A percentile compares a stretch with the other conserved stretches of the same genome.
These are phyloP conservation scores for Citrullus amarus DNA, from an alignment of 306 rosid species.

Conservation along the genomic window DNA sequence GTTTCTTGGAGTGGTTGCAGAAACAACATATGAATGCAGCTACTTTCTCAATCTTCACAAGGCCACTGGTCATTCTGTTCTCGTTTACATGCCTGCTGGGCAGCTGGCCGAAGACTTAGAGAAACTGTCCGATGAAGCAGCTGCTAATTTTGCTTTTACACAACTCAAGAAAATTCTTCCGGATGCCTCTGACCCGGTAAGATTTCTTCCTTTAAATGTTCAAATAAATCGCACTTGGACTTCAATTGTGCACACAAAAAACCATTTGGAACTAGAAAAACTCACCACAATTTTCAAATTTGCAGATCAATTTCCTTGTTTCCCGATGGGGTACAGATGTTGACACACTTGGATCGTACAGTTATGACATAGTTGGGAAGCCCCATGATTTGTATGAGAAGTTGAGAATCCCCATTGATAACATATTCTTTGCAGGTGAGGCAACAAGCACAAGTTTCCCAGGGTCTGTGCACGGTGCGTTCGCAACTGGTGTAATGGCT, in stretches of 20 bases:
- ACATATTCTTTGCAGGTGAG: conserved; percentile 96
- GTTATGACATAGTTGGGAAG: conserved; percentile 80
- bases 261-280: neutral
- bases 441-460: conserved; percentile 72
- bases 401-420: conserved; percentile 87
- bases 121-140: conserved; percentile 99
- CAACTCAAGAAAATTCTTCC: conserved; percentile 92
- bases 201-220: neutral
- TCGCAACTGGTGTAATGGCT: conserved; percentile 80
- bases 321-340: conserved; percentile 89
- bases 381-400: conserved; percentile 85
- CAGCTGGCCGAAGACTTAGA: conserved; percentile 93
- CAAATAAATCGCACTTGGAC: neutral
- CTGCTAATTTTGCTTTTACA: conserved; percentile 64
- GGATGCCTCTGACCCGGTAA: conserved; percentile 85
- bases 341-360: conserved; percentile 78
- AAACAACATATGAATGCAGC: conserved; percentile 90
- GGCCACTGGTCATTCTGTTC: conserved; percentile 84
- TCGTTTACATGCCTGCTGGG: conserved; percentile 99
- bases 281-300: conserved; percentile 5
- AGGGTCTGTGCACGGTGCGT: conserved; percentile 96
- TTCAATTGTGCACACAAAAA: neutral
- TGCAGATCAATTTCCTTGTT: conserved; percentile 85
- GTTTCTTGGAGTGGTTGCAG: conserved; percentile 94
- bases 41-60: conserved; percentile 98